Conservation (phyloP, 1,139 yeast species). For the Yamadazyma siamensis region DNA sequence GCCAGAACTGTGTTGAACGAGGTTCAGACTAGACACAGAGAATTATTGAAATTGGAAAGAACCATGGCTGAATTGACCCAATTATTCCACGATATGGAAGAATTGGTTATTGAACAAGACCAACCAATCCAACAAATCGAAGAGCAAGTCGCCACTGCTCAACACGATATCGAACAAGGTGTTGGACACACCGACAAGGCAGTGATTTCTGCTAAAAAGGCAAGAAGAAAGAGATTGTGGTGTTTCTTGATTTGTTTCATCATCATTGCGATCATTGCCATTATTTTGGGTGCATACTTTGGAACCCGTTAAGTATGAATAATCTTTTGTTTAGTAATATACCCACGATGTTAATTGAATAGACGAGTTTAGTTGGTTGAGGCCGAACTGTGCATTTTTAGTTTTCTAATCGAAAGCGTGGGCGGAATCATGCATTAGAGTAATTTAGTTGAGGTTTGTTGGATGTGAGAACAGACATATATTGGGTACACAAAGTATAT, state of each 20-base stretch:
- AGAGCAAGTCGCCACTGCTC: constrained; percentile 78
- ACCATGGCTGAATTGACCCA: constrained; percentile 95
- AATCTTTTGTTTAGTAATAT: background rate
- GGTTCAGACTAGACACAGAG: constrained; percentile 95
- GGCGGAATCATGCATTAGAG: too few species aligned
- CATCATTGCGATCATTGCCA: constrained; percentile 62
- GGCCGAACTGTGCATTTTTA: background rate
- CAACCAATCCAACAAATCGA: constrained; percentile 81
- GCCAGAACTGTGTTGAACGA: constrained; percentile 94
- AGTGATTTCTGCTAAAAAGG: constrained; percentile 80
- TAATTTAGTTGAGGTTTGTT: too few species aligned
- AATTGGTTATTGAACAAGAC: constrained; percentile 93
- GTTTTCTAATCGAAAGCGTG: too few species aligned
- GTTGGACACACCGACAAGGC: constrained; percentile 94
- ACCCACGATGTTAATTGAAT: too few species aligned
- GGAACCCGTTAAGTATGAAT: constrained; percentile 28
- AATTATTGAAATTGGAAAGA: constrained; percentile 89
- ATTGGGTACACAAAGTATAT: too few species aligned
- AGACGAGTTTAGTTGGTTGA: background rate
- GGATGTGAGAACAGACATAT: too few species aligned
- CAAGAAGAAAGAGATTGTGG: constrained; percentile 90
- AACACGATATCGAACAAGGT: constrained; percentile 89
- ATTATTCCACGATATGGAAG: constrained; percentile 94
- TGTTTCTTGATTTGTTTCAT: constrained; percentile 66
- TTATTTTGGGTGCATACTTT: constrained; percentile 54